Evolutionary conservation across 345 rosid species (phyloP).

Genomic region (Xanthoceras sorbifolium): DNA sequence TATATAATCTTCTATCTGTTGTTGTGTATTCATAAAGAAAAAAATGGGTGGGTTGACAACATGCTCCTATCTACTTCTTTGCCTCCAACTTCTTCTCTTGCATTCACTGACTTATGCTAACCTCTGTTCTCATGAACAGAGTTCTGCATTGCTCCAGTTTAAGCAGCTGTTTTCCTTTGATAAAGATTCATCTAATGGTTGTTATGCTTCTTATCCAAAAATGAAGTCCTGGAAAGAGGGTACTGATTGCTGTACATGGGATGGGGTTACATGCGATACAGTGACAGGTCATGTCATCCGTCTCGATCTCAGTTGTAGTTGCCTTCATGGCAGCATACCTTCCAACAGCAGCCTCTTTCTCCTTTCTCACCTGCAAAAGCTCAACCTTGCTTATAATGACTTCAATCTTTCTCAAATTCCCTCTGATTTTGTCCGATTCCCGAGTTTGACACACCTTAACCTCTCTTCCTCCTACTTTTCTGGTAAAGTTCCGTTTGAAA

Average conservation of each 20-base stretch:
- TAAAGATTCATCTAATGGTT: too few species aligned
- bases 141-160: slow-evolving; percentile 7
- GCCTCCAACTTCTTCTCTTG: neutral
- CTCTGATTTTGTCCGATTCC: slow-evolving; percentile 6
- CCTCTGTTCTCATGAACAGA: neutral
- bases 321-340: slow-evolving; percentile 10
- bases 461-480: neutral
- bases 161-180: neutral
- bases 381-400: slow-evolving; percentile 32
- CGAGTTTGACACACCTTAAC: slow-evolving; percentile 14
- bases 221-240: slow-evolving; percentile 24
- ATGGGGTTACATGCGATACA: slow-evolving; percentile 30
- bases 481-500: slow-evolving; percentile 19
- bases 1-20: too few species aligned
- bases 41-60: neutral
- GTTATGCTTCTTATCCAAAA: neutral
- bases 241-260: slow-evolving; percentile 32
- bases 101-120: neutral
- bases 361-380: slow-evolving; percentile 21
- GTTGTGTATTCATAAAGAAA: neutral
- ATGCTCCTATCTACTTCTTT: neutral
- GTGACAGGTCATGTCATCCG: slow-evolving; percentile 26
- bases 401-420: slow-evolving; percentile 17
- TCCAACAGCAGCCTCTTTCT: slow-evolving; percentile 24
- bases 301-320: slow-evolving; percentile 16